These are phyloP conservation scores for Arxiozyma slooffiae DNA, from an alignment of 1,139 yeast genomes.

Conservation along the genomic window DNA sequence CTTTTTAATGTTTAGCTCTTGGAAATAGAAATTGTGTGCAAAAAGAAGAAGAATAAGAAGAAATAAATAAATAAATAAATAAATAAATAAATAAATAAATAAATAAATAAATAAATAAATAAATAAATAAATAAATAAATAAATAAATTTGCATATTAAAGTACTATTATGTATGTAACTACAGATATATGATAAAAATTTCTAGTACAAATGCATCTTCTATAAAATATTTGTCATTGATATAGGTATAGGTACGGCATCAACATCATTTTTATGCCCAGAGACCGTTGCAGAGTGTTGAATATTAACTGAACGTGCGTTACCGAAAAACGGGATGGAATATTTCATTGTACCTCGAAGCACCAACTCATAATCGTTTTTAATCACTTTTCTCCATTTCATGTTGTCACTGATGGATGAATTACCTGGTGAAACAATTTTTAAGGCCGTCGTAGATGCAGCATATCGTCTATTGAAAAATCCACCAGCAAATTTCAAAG, in stretches of 20 bases:
- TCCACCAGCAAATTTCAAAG: conserved; percentile 69
- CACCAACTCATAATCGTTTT: conserved; percentile 78
- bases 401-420: conserved; percentile 38
- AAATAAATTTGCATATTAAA: no score
- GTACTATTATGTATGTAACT: background rate
- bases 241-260: background rate
- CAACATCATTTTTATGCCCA: background rate
- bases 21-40: background rate
- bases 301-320: conserved; percentile 49
- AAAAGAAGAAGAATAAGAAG: no score
- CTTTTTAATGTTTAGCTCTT: background rate
- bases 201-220: background rate
- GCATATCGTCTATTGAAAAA: conserved; percentile 54
- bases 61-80: no score
- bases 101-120: no score
- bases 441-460: conserved; percentile 56
- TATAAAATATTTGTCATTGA: background rate
- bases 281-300: conserved; percentile 39
- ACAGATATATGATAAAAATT: no score
- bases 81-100: no score
- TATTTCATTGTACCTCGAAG: conserved; percentile 76
- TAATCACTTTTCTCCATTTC: conserved; percentile 68
- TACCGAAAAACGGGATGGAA: conserved; percentile 54
- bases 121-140: no score
- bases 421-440: conserved; percentile 65